Conservation (phyloP, 768 basidiomycete species). For the Terana coerulea region DNA sequence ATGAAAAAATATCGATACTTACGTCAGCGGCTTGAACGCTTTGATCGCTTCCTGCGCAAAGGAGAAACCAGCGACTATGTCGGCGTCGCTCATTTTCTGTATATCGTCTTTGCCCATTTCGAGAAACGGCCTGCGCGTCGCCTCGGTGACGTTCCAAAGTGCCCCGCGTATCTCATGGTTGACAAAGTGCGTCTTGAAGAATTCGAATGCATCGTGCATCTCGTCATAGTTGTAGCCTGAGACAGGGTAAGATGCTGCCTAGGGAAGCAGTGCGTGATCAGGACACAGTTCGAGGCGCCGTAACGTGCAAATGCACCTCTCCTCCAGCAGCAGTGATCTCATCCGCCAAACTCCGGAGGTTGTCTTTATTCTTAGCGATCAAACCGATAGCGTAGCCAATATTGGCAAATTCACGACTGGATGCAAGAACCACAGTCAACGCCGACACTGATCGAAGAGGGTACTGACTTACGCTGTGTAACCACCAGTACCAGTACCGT, state of each 20-base stretch:
- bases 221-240: slow-evolving; percentile 25
- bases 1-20: not conserved
- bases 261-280: not conserved
- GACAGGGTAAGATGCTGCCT: slow-evolving; percentile 61
- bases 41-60: slow-evolving; percentile 61
- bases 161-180: slow-evolving; percentile 54
- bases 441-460: not conserved
- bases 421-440: slow-evolving; percentile 4
- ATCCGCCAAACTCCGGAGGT: slow-evolving; percentile 48
- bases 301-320: slow-evolving; percentile 33
- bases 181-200: slow-evolving; percentile 47
- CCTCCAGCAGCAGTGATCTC: slow-evolving; percentile 58
- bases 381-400: slow-evolving; percentile 66
- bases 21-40: slow-evolving; percentile 53
- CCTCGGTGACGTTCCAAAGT: slow-evolving; percentile 58
- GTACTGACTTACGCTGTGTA: slow-evolving; percentile 47
- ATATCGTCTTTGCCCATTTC: slow-evolving; percentile 58
- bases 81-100: slow-evolving; percentile 44
- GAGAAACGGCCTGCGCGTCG: slow-evolving; percentile 65
- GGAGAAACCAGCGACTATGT: slow-evolving; percentile 55
- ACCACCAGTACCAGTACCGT: slow-evolving; percentile 49
- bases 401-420: slow-evolving; percentile 56
- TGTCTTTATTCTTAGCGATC: slow-evolving; percentile 52
- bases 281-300: not conserved
- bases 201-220: slow-evolving; percentile 41